Evolutionary conservation across 179 eudicot genomes (phyloP).

Genomic region (Amaranthus tricolor): DNA sequence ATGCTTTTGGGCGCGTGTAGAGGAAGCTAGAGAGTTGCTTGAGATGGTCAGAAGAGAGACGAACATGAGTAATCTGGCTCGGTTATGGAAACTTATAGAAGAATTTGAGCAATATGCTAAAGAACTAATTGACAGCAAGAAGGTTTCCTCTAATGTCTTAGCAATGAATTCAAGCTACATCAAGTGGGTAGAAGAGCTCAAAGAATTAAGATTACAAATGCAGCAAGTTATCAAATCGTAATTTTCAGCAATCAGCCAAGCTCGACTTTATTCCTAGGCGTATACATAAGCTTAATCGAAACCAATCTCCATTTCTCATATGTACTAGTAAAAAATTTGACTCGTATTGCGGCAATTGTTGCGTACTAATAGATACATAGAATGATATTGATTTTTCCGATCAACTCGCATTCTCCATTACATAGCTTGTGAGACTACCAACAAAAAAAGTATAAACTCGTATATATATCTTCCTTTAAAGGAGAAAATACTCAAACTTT

Average conservation of each 20-base stretch:
- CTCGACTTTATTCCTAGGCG: background rate
- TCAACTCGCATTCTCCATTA: background rate
- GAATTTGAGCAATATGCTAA: constrained; percentile 60
- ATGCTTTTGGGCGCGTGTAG: constrained; percentile 87
- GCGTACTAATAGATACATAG: background rate
- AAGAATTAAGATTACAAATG: constrained; percentile 44
- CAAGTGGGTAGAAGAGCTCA: constrained; percentile 52
- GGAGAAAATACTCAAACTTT: constrained; percentile 24
- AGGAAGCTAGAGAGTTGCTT: constrained; percentile 68
- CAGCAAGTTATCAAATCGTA: constrained; percentile 11
- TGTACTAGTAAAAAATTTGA: background rate
- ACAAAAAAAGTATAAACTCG: background rate
- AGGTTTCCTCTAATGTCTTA: constrained; percentile 70
- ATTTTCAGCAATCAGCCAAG: no score
- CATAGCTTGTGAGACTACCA: background rate
- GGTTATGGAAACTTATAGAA: constrained; percentile 44
- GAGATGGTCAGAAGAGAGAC: constrained; percentile 42
- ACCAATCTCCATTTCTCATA: background rate
- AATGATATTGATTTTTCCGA: background rate
- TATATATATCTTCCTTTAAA: background rate
- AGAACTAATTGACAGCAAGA: constrained; percentile 52
- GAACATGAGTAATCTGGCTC: constrained; percentile 31
- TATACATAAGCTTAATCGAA: background rate
- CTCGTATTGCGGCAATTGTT: background rate
- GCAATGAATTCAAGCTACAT: constrained; percentile 69